Conservation (phyloP, 495 filamentous ascomycete species). For the Penicillium steckii region DNA sequence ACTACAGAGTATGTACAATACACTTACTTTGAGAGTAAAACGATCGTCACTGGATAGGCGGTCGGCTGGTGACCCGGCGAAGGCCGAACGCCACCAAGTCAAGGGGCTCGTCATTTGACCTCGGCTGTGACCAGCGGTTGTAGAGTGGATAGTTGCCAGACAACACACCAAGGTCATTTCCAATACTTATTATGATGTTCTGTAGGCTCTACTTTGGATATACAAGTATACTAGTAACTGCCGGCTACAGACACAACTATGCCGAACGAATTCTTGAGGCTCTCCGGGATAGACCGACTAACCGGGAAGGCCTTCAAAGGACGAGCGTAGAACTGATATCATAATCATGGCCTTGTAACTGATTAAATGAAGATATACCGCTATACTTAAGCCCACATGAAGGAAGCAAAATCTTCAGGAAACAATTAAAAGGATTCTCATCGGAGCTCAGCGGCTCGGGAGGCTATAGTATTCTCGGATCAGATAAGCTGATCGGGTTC, state of each 20-base stretch:
- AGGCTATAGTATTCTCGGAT: constrained; percentile 13
- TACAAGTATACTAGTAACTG: not conserved
- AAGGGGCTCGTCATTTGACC: not conserved
- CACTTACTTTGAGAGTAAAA: too few relatives aligned
- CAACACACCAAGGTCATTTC: too few relatives aligned
- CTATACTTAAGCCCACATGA: not conserved
- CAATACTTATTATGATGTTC: too few relatives aligned
- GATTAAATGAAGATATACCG: too few relatives aligned
- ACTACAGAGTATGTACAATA: not conserved
- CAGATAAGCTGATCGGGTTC: constrained; percentile 19
- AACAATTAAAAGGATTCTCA: not conserved
- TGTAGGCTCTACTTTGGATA: not conserved
- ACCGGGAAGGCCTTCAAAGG: not conserved
- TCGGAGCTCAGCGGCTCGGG: constrained; percentile 13
- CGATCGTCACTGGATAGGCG: not conserved
- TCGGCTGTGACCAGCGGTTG: not conserved
- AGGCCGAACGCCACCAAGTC: not conserved
- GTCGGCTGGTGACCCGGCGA: not conserved
- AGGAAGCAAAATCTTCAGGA: not conserved
- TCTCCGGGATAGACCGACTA: not conserved
- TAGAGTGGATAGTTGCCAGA: too few relatives aligned
- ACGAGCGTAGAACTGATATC: too few relatives aligned
- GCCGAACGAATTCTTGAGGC: not conserved
- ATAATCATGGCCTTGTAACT: too few relatives aligned
- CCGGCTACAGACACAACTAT: not conserved